phyloP scores from a whole-genome alignment of 345 rosid genomes.

The Angophora floribunda region DNA sequence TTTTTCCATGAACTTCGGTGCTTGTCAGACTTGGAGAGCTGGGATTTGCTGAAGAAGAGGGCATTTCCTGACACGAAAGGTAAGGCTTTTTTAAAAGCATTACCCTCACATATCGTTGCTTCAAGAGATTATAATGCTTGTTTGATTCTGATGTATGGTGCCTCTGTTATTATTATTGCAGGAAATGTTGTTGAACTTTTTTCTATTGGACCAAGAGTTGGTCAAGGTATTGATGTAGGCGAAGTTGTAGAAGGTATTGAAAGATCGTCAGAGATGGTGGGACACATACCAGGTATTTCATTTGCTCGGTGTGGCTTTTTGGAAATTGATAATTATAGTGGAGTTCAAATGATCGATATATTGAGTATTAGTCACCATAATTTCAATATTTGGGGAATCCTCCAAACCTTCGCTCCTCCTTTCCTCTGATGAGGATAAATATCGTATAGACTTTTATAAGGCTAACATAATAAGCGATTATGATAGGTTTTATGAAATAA shows the following conservation, averaged over 20 bases:
- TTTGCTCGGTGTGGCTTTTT: rapidly evolving
- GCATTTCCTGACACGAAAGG: rapidly evolving
- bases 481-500: not conserved
- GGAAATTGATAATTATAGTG: rapidly evolving
- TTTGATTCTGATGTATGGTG: rapidly evolving
- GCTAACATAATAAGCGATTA: not conserved
- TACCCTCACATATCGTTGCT: not conserved
- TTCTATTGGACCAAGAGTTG: too few relatives aligned
- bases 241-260: rapidly evolving
- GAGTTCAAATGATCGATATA: not conserved
- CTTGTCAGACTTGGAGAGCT: rapidly evolving
- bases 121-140: too few relatives aligned
- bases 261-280: rapidly evolving
- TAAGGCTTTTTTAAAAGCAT: rapidly evolving
- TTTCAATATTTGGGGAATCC: not conserved
- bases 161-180: rapidly evolving
- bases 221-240: rapidly evolving
- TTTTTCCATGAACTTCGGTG: rapidly evolving
- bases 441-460: not conserved
- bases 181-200: rapidly evolving
- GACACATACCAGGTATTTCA: rapidly evolving
- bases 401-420: not conserved
- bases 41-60: too few relatives aligned
- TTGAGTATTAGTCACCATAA: rapidly evolving
- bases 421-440: not conserved